These are phyloP conservation scores for Corynascus novoguineensis DNA, from an alignment of 495 filamentous ascomycete genomes.

Conservation along the genomic window DNA sequence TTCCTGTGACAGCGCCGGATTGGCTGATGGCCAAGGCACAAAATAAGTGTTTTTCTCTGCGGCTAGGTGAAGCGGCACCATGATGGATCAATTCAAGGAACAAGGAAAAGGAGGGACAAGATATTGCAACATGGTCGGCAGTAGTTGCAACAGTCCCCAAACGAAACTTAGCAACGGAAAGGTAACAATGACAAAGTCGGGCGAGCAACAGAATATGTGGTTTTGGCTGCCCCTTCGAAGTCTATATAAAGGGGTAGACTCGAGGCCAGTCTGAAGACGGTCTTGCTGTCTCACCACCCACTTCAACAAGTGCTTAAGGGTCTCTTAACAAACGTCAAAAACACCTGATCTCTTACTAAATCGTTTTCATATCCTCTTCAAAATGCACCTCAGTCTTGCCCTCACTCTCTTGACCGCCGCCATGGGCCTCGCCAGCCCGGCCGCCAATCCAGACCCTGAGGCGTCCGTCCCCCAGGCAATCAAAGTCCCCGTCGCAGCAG, in stretches of 20 bases:
- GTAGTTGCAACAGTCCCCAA: not conserved
- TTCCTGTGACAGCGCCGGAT: not conserved
- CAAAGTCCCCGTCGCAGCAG: not conserved
- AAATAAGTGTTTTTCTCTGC: no score
- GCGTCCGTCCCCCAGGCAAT: not conserved
- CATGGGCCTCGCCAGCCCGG: slow-evolving; percentile 1
- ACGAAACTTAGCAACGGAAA: not conserved
- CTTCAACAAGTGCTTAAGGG: not conserved
- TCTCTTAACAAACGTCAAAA: not conserved
- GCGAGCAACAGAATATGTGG: not conserved
- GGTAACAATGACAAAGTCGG: not conserved
- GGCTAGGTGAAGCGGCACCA: not conserved
- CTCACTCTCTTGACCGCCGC: slow-evolving; percentile 1
- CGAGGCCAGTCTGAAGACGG: not conserved
- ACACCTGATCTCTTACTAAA: not conserved
- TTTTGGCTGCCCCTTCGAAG: not conserved
- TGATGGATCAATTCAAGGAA: not conserved
- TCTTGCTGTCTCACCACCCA: not conserved
- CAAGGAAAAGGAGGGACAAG: not conserved
- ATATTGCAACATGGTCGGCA: slow-evolving; percentile 3
- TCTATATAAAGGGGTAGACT: not conserved
- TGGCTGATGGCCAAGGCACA: not conserved
- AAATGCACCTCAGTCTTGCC: slow-evolving; percentile 4
- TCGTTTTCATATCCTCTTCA: not conserved
- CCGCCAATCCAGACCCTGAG: not conserved